Conservation (phyloP, 2,329 filamentous ascomycete genomes). For the Thielaviopsis punctulata region DNA sequence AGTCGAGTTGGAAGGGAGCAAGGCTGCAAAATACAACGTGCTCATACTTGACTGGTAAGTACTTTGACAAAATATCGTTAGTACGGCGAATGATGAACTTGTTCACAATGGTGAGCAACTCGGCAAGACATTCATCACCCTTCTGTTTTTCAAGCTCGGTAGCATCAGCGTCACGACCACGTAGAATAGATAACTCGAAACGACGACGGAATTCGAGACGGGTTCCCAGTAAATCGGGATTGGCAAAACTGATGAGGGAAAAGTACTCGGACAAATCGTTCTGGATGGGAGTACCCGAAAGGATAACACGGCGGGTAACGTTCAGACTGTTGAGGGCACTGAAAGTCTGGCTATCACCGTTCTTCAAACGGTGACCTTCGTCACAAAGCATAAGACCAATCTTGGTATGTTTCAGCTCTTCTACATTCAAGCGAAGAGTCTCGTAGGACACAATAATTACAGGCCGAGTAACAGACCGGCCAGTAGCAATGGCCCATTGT, state of each 20-base stretch:
- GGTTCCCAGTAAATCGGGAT: constrained; percentile 78
- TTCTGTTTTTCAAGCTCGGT: constrained; percentile 65
- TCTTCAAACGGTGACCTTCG: constrained; percentile 91
- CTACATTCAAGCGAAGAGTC: constrained; percentile 77
- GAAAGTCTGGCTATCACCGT: constrained; percentile 91
- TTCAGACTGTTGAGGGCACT: constrained; percentile 79
- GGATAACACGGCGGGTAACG: constrained; percentile 77
- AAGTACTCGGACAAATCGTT: constrained; percentile 99
- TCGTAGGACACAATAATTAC: constrained; percentile 98
- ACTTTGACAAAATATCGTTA: constrained; percentile 96
- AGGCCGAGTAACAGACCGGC: constrained; percentile 75
- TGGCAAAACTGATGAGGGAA: constrained; percentile 86
- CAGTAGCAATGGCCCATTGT: constrained; percentile 85
- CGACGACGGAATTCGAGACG: constrained; percentile 83
- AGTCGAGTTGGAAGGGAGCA: constrained; percentile 74
- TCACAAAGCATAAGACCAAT: constrained; percentile 92
- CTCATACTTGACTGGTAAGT: constrained; percentile 94
- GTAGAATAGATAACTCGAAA: constrained; percentile 82
- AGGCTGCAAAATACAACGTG: constrained; percentile 97
- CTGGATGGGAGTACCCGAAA: constrained; percentile 94
- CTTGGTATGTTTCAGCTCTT: constrained; percentile 73
- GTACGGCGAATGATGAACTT: constrained; percentile 97
- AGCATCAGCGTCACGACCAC: constrained; percentile 78
- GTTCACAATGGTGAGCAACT: constrained; percentile 75
- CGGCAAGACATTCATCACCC: constrained; percentile 66